phyloP scores from a whole-genome alignment of 2,329 filamentous ascomycete genomes.

The Alternaria viburni region DNA sequence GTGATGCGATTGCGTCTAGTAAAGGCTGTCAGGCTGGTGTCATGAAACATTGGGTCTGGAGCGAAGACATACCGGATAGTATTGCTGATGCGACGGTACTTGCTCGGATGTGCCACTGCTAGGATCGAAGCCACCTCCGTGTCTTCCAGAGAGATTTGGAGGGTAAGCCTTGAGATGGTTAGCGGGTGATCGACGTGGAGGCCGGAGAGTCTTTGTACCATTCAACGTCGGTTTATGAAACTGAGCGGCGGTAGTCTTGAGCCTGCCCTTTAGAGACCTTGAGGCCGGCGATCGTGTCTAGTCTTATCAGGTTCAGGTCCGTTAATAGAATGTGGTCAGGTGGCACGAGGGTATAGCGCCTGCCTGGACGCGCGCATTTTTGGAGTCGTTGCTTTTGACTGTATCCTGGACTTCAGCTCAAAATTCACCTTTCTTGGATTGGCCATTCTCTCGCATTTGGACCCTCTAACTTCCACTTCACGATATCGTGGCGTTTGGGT shows the following conservation, averaged over 20 bases:
- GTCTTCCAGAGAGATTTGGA: slow-evolving; percentile 14
- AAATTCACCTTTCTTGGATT: neutral
- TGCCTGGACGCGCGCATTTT: neutral
- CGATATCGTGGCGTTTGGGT: neutral
- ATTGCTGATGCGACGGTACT: slow-evolving; percentile 3
- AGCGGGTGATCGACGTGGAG: neutral
- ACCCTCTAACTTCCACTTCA: neutral
- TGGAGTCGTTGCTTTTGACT: neutral
- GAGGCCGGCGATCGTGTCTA: neutral
- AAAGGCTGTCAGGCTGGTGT: neutral
- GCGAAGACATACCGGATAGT: slow-evolving; percentile 6
- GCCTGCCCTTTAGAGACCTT: neutral
- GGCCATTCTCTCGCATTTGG: neutral
- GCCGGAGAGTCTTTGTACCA: slow-evolving; percentile 12
- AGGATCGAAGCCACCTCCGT: slow-evolving; percentile 32
- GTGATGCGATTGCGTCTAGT: slow-evolving; percentile 5
- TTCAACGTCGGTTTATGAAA: slow-evolving; percentile 6
- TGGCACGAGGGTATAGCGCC: neutral
- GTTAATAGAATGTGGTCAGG: neutral
- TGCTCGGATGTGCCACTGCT: slow-evolving; percentile 16
- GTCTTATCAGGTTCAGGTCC: neutral
- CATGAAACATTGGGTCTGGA: neutral
- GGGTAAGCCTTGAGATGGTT: slow-evolving; percentile 25
- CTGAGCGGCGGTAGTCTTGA: neutral
- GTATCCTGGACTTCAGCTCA: neutral